Base-by-base conservation (phyloP, 441 rosid species). In the Populus hybrid region DNA sequence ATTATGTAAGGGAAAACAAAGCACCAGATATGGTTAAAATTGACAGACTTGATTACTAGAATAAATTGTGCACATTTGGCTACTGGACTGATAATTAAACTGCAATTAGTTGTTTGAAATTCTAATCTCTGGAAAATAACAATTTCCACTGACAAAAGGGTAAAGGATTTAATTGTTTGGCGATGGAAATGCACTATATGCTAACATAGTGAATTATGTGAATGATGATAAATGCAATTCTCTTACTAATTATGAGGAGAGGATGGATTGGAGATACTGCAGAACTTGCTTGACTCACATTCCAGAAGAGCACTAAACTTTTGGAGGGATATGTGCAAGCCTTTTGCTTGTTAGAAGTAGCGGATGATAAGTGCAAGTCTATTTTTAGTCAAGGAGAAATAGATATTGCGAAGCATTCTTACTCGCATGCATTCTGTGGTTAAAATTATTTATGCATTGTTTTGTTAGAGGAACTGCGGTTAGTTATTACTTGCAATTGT, bases 131-230 rank as follows among this genome's bases (percentile, higher is more conserved):
- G 21, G 16, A 53, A n/a, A 8, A 50, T 21, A 30, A 40, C 32
- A 34, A 23, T 5, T 9, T 79, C 50, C 64, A 18, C 26, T 42
- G 71, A 67, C 36, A 69, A 10, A 40, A 63, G 69, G 42, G 73
- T 63, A 26, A 64, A 64, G 61, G 23, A 46, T 65, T 64, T 67
- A 18, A 38, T 80, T 26, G 46, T 68, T 83, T 75, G 34, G 6
- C 38, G 8, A 30, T 50, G 68, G 38, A 12, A 63, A 16, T 21
- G 28, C 30, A 24, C 26, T 21, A 67, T 24, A 20, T 68, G 40
- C 42, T 6, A 36, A 57, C 74, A 23, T 72, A 53, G 61, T 53
- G 61, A 66, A 18, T 28, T 3, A 12, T 67, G n/a, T 20, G n/a
- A 14, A 32, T 67, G 28, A 32, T 24, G 61, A 61, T 53, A 53